These are phyloP conservation scores for Hymenoscyphus fraxineus DNA, from an alignment of 2,329 filamentous ascomycete genomes.

Conservation along the genomic window DNA sequence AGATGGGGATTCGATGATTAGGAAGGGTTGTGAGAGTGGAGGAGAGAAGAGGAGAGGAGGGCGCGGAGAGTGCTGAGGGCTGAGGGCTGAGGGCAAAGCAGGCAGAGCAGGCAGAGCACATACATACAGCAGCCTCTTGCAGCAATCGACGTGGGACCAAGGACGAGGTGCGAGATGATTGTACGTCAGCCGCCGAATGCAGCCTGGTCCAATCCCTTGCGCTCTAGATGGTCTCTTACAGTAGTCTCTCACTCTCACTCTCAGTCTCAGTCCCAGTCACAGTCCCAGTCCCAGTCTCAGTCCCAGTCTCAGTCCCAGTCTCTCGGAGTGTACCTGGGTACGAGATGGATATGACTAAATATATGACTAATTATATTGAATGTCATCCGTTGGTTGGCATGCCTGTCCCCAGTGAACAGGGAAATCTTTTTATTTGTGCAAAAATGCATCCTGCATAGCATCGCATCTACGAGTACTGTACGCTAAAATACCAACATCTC, in stretches of 20 bases:
- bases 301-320: no score
- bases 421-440: conserved; percentile 4
- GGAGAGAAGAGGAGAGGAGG: neutral
- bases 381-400: neutral
- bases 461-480: neutral
- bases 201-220: conserved; percentile 8
- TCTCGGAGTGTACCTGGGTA: neutral
- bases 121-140: neutral
- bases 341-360: no score
- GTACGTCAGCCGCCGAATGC: conserved; percentile 7
- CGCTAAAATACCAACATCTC: neutral
- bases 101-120: no score
- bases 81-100: no score
- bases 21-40: neutral
- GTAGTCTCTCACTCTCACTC: no score
- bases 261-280: no score
- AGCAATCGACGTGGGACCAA: neutral
- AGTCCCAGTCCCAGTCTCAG: no score
- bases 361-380: neutral
- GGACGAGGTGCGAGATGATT: neutral
- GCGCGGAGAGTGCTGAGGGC: no score
- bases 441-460: conserved; percentile 1
- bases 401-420: neutral
- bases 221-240: neutral
- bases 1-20: neutral